Evolutionary conservation across 768 basidiomycete species (phyloP), one percentile per base, ranked within the genome.

Genomic region (Boletus fagicola): DNA sequence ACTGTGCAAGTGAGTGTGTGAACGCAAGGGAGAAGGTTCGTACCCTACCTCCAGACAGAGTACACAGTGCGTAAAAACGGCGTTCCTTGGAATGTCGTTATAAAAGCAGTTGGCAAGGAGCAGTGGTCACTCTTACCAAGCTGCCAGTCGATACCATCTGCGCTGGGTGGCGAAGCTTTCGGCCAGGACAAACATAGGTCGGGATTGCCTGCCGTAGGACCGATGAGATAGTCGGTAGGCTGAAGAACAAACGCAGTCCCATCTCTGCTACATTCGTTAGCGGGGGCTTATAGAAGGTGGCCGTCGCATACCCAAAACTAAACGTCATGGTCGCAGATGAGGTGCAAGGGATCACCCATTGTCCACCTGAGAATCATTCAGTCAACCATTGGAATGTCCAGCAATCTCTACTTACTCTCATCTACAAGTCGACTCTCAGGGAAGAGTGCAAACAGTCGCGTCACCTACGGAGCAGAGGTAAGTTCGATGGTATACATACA

Each of bases 101-200:
- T 31, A 40, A 36, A 53, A 44, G 1, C 10, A 5, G 13, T 36
- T 22, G 10, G 33, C 8, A 18, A 12, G 36, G 15, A 45, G 3
- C 1, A 31, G 13, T 16, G 11, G 4, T 12, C 18, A 7, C n/a
- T 57, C 71, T 28, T 61, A 86, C 88, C 89, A 49, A 92, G 76
- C 69, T 91, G 88, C 90, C 90, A 92, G 64, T 92, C 90, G 51
- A 92, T 79, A 15, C 88, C 90, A 69, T 91, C 86, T 15, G 84
- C 60, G 56, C 78, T 86, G 0, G 88, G 90, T 9, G 83, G 77
- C 20, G 75, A 71, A 5, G 88, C 88, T 60, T 73, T 76, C 1
- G 89, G 90, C 90, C 90, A 92, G 26, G 87, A 75, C 43, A 92
- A 72, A 71, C 90, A 92, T 15, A 89, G 68, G 57, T 80, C 77